These are phyloP conservation scores for Cladosporium sp. DNA, from an alignment of 2,329 filamentous ascomycete genomes.

Conservation along the genomic window DNA sequence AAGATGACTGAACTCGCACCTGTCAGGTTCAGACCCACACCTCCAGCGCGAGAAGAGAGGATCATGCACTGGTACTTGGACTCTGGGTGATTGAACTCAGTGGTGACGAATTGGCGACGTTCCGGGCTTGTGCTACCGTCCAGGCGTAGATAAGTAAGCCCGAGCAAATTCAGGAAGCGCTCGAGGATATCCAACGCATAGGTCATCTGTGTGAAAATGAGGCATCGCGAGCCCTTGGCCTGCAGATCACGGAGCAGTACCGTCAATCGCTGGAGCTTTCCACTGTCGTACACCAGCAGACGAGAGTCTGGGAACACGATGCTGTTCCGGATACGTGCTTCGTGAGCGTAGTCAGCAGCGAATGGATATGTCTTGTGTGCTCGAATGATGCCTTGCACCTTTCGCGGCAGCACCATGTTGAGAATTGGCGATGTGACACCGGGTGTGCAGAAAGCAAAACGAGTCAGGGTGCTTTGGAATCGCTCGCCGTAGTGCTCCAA, in stretches of 20 bases:
- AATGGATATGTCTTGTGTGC: constrained; percentile 35
- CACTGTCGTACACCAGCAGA: constrained; percentile 95
- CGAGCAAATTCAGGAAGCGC: constrained; percentile 96
- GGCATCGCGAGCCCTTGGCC: constrained; percentile 83
- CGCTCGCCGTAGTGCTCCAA: constrained; percentile 70
- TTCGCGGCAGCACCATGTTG: constrained; percentile 30
- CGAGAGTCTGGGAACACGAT: constrained; percentile 97
- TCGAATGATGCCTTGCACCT: constrained; percentile 32
- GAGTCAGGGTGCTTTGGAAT: constrained; percentile 74
- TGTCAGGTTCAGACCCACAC: constrained; percentile 92
- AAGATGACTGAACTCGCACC: constrained; percentile 98
- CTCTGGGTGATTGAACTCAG: constrained; percentile 90
- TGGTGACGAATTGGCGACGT: constrained; percentile 89
- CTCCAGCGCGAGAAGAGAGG: constrained; percentile 88
- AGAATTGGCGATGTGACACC: constrained; percentile 69
- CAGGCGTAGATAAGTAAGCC: constrained; percentile 91
- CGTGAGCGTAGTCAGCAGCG: constrained; percentile 83
- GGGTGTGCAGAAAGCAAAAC: constrained; percentile 91
- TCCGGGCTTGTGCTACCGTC: constrained; percentile 97
- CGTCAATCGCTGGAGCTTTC: constrained; percentile 89
- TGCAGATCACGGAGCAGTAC: constrained; percentile 83
- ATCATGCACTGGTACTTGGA: constrained; percentile 92
- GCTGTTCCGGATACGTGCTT: constrained; percentile 85
- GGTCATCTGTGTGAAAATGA: constrained; percentile 99
- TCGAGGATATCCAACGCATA: constrained; percentile 97